Conservation (phyloP, 768 basidiomycete genomes). For the Podaxis mareebaensis region DNA sequence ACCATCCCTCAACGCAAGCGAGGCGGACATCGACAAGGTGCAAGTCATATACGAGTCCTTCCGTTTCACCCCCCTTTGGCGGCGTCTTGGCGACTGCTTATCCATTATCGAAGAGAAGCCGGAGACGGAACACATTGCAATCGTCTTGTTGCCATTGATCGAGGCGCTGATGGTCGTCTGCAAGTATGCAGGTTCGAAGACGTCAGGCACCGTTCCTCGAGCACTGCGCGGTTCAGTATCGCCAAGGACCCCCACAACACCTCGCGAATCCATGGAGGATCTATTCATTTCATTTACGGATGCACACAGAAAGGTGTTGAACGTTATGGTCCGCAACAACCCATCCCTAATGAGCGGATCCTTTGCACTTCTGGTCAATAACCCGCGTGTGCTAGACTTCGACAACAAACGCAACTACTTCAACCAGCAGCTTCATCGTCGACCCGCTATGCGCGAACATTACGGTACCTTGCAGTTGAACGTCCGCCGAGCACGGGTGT, state of each 20-base stretch:
- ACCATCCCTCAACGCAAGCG: conserved; percentile 28
- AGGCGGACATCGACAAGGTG: conserved; percentile 75
- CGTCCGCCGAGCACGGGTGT: conserved; percentile 87
- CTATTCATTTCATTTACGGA: conserved; percentile 94
- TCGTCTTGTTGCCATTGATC: conserved; percentile 90
- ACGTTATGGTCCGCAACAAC: conserved; percentile 97
- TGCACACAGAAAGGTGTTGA: conserved; percentile 88
- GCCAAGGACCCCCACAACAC: conserved; percentile 66
- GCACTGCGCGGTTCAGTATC: conserved; percentile 65
- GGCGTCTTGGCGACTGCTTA: conserved; percentile 86
- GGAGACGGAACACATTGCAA: conserved; percentile 85
- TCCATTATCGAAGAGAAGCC: conserved; percentile 77
- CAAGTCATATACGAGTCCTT: conserved; percentile 90
- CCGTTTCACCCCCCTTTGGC: conserved; percentile 88
- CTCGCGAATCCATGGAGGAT: conserved; percentile 82
- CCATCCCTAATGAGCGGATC: conserved; percentile 98
- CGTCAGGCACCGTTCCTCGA: conserved; percentile 45
- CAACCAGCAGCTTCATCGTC: conserved; percentile 86
- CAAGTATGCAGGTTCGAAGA: conserved; percentile 84
- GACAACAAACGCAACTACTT: conserved; percentile 99
- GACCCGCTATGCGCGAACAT: conserved; percentile 78
- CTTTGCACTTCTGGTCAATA: conserved; percentile 94
- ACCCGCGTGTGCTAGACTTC: conserved; percentile 95
- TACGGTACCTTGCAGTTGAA: conserved; percentile 84
- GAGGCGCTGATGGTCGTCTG: conserved; percentile 98